phyloP scores from a whole-genome alignment of 106 monocot species.

The Dioscorea dumetorum region DNA sequence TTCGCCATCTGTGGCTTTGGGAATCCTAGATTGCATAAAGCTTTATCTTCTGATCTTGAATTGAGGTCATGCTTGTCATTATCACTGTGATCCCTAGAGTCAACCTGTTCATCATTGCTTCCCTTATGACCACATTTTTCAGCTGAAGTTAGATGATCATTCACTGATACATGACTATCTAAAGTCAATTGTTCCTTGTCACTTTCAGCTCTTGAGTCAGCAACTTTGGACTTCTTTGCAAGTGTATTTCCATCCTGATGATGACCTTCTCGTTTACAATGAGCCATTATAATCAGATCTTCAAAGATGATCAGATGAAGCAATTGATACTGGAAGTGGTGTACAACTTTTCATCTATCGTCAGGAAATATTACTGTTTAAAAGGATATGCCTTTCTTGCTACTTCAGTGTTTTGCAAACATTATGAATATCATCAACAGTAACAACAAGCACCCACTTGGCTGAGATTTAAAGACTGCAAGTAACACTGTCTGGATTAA shows the following conservation, averaged over 20 bases:
- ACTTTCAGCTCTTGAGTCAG: slow-evolving; percentile 5
- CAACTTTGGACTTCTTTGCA: slow-evolving; percentile 40
- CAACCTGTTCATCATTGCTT: slow-evolving; percentile 2
- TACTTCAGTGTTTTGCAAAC: too few species aligned
- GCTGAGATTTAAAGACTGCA: too few species aligned
- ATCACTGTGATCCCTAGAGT: neutral
- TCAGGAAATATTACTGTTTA: too few species aligned
- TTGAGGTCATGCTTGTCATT: neutral
- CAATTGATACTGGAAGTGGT: neutral
- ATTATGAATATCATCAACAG: too few species aligned
- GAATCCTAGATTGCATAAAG: slow-evolving; percentile 13
- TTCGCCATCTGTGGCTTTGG: neutral
- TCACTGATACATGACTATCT: slow-evolving; percentile 1
- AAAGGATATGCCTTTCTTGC: too few species aligned
- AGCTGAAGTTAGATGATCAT: neutral
- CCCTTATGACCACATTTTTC: slow-evolving; percentile 14
- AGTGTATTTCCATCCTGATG: slow-evolving; percentile 17
- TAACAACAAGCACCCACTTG: too few species aligned
- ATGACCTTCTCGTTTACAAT: slow-evolving; percentile 29
- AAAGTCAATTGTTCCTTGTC: neutral
- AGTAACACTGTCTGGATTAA: too few species aligned
- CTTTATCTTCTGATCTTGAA: slow-evolving; percentile 3
- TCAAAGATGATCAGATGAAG: slow-evolving; percentile 3
- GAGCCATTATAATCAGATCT: slow-evolving; percentile 16
- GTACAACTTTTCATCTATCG: too few species aligned